A percentile compares a stretch with the other conserved stretches of the same genome.
phyloP scores from a whole-genome alignment of 495 filamentous ascomycete species.

The Bathelium albidoporum region DNA sequence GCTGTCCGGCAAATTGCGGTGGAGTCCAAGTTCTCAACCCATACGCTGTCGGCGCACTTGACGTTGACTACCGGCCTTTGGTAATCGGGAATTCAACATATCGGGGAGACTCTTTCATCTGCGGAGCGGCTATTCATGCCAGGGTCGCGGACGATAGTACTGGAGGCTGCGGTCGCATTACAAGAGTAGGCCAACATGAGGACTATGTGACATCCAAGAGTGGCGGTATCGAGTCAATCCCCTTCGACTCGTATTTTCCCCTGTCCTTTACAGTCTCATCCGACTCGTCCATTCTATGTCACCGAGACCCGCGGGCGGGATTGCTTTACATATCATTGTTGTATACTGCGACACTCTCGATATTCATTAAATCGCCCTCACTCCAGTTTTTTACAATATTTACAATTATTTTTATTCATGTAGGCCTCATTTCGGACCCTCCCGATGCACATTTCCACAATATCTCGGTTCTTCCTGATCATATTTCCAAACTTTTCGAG shows the following conservation, averaged over 20 bases:
- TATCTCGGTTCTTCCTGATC: constrained; percentile 28
- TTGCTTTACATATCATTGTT: constrained; percentile 62
- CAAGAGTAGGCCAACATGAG: constrained; percentile 55
- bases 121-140: constrained; percentile 68
- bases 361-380: constrained; percentile 57
- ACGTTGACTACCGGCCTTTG: constrained; percentile 57
- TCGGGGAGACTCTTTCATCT: constrained; percentile 75
- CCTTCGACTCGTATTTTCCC: constrained; percentile 70
- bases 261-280: constrained; percentile 56
- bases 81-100: constrained; percentile 65
- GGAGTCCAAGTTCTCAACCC: constrained; percentile 57
- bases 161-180: constrained; percentile 69
- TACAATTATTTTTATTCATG: constrained; percentile 63
- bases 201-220: constrained; percentile 48
- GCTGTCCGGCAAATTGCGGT: constrained; percentile 68
- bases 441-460: constrained; percentile 44
- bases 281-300: constrained; percentile 41
- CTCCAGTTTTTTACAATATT: constrained; percentile 67
- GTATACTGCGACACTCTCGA: constrained; percentile 54
- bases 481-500: constrained; percentile 61
- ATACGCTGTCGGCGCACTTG: constrained; percentile 61
- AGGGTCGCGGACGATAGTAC: constrained; percentile 55
- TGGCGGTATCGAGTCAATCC: constrained; percentile 56
- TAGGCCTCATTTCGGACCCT: constrained; percentile 68
- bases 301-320: constrained; percentile 57